These are phyloP conservation scores for Calonectria henricotiae DNA, from an alignment of 2,329 filamentous ascomycete species.

Conservation along the genomic window DNA sequence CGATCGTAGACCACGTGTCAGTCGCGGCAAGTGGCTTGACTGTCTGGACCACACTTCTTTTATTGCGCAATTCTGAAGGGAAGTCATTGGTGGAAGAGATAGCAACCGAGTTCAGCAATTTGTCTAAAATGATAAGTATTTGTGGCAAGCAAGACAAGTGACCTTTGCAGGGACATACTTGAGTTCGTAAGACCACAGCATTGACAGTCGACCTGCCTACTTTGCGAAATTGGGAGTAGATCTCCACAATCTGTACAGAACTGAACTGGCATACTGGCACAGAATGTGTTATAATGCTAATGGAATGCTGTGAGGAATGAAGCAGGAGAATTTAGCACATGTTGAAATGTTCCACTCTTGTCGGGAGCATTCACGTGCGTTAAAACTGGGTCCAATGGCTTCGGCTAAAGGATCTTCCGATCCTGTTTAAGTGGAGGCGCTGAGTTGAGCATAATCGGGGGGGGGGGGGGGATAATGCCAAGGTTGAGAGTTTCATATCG, in stretches of 20 bases:
- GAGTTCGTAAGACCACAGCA: constrained; percentile 20
- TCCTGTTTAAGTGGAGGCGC: too few relatives aligned
- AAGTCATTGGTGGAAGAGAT: constrained; percentile 37
- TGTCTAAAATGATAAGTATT: constrained; percentile 25
- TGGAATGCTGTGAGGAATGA: too few relatives aligned
- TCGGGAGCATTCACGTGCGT: too few relatives aligned
- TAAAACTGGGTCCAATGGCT: too few relatives aligned
- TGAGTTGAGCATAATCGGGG: too few relatives aligned
- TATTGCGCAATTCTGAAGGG: constrained; percentile 35
- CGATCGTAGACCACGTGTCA: constrained; percentile 31
- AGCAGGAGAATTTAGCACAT: too few relatives aligned
- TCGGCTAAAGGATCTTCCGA: too few relatives aligned
- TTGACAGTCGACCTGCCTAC: constrained; percentile 31
- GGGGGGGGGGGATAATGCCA: too few relatives aligned
- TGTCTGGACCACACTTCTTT: constrained; percentile 19
- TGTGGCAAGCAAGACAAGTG: not conserved
- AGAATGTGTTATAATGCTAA: too few relatives aligned
- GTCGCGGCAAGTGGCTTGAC: not conserved
- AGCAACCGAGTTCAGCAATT: constrained; percentile 13
- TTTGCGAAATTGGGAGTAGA: constrained; percentile 34
- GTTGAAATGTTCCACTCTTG: too few relatives aligned
- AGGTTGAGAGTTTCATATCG: too few relatives aligned
- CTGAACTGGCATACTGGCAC: constrained; percentile 30
- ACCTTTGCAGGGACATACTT: constrained; percentile 12
- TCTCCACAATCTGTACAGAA: constrained; percentile 40